Percentiles rank a stretch among this genome's conserved stretches.
Conservation (phyloP, 345 rosid species). For the Eucalyptus cloeziana region DNA sequence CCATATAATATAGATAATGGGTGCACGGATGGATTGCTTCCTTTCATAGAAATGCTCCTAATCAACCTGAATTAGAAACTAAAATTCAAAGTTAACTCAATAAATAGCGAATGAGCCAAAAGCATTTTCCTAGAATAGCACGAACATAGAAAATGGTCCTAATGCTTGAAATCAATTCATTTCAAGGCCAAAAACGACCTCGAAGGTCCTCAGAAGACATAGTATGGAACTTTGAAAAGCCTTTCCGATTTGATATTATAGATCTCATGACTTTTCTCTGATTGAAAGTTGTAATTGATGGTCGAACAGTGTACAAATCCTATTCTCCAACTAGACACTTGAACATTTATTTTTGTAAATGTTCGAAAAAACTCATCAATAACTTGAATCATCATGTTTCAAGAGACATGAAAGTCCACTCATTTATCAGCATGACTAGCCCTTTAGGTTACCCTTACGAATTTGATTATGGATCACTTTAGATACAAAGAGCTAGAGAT, state of each 20-base stretch:
- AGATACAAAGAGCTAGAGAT: not conserved
- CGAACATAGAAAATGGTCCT: not conserved
- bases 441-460: not conserved
- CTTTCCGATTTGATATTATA: fast-evolving
- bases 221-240: too few species aligned
- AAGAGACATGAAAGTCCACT: not conserved
- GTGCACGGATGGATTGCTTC: not conserved
- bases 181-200: not conserved
- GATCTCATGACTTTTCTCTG: not conserved
- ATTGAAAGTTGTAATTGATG: not conserved
- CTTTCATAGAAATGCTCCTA: not conserved
- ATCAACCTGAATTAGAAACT: not conserved
- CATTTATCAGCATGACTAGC: not conserved
- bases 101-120: not conserved
- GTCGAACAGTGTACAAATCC: not conserved
- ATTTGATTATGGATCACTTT: not conserved
- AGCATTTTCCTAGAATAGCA: not conserved
- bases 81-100: not conserved
- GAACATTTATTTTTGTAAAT: not conserved
- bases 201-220: fast-evolving
- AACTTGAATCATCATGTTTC: not conserved
- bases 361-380: not conserved
- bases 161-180: not conserved
- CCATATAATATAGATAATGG: not conserved
- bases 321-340: not conserved